Conservation (phyloP, 306 rosid species). For the Trichosanthes cucumerina region DNA sequence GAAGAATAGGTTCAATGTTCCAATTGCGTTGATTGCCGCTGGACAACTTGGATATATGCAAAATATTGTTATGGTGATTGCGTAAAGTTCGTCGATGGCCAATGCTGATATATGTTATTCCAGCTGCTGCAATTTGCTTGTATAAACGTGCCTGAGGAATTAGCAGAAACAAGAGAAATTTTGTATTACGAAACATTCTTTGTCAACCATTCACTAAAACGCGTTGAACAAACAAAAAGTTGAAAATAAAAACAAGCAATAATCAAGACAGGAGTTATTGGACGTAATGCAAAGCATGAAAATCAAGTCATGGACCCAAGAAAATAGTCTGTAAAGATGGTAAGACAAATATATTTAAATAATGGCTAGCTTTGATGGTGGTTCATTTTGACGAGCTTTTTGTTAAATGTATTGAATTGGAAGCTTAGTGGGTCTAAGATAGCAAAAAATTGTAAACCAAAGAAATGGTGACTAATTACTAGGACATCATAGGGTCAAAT, state of each 20-base stretch:
- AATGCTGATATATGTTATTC: conserved; percentile 73
- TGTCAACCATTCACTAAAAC: not conserved
- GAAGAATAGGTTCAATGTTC: conserved; percentile 35
- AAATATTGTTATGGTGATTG: conserved; percentile 40
- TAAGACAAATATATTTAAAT: no score
- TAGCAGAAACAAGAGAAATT: conserved; percentile 10
- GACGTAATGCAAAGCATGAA: not conserved
- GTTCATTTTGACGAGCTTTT: not conserved
- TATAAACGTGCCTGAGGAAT: conserved; percentile 60
- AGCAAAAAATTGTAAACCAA: not conserved
- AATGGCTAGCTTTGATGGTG: not conserved
- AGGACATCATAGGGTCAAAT: not conserved
- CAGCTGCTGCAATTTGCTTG: conserved; percentile 49
- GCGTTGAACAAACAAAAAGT: not conserved
- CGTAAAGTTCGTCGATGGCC: conserved; percentile 68
- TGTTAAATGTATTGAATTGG: not conserved
- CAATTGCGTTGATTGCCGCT: conserved; percentile 35
- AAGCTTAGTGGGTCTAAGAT: not conserved
- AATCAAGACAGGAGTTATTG: not conserved
- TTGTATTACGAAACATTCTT: not conserved
- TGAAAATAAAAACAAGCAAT: not conserved
- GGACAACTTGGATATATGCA: conserved; percentile 40
- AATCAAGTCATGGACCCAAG: not conserved
- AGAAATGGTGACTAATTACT: not conserved
- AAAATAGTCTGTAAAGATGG: not conserved